Base-by-base conservation (phyloP, 371 early-diverging fungal species). In the Apophysomyces trapeziformis region DNA sequence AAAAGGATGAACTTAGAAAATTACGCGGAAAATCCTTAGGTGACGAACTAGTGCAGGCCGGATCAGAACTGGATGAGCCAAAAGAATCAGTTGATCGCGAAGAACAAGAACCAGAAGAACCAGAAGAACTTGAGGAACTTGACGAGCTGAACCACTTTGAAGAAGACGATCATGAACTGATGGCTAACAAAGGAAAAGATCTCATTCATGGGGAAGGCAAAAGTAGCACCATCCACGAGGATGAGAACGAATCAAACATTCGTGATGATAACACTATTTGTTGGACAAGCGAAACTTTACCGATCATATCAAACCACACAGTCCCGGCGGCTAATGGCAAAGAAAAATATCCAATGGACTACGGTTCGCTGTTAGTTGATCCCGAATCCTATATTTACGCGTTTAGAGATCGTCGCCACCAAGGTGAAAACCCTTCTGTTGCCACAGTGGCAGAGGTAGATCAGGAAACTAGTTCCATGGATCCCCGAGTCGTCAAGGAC, bases 391-490 rank as follows among this genome's bases (percentile, higher is more conserved):
- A 67, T 38, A 43, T 37, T 36, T 59, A 58, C 32, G 50, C 47
- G 4, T 57, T 59, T 39, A 58, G 43, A 4, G 73, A 62, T n/a
- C 66, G 16, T 43, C 66, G 41, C 11, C 66, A 18, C 16, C 50
- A 38, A 36, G 18, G 21, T 18, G 37, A 50, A 45, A 63, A 64
- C 37, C 63, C 67, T 5, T 44, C 63, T 5, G 58, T 63, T 16
- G 59, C 64, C 5, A 61, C 59, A 14, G 68, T 60, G 9, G 58
- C 63, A 18, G 50, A 63, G n/a, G 58, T 63, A 50, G 68, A 68
- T 44, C 68, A 63, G 12, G 64, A 50, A 12, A 14, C 60, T 36
- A 46, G 46, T 6, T 44, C 43, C 36, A 58, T 36, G 13, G 54
- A 26, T n/a, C 21, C 11, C 9, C 58, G 46, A 61, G 8, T 14